Evolutionary conservation across 2,329 filamentous ascomycete genomes (phyloP), one percentile per base, ranked within the genome.

Genomic region (Calonectria ilicicola): DNA sequence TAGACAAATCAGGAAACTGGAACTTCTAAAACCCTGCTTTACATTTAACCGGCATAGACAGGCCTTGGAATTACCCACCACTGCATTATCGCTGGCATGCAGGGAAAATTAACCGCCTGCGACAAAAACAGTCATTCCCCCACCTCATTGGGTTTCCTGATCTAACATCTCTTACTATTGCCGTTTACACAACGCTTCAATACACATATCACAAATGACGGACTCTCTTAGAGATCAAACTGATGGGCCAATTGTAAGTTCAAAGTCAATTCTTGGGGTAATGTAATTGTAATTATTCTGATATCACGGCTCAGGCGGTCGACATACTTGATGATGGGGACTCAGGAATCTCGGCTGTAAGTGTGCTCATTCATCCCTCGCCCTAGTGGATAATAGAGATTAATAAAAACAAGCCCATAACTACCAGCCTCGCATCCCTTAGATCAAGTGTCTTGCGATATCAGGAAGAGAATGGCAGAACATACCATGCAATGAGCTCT

Each of bases 401-500:
- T 65, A 26, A 65, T 29, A 29, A 12, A 26, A 14, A 51, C 15
- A 29, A 67, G 64, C 49, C 64, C 49, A 38, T 56, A 0, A 67
- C 47, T 9, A n/a, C 21, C 10, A 32, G 35, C 10, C 68, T 66
- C 15, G 29, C 40, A 15, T 70, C 68, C 0, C 51, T 66, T 38
- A 38, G 62, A 19, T 70, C 68, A 19, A 70, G 62, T 44, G 47
- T 70, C 15, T 44, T 58, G 38, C 40, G 40, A 21, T 49, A 60
- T 21, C 68, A 70, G 23, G 62, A 66, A 19, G 63, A 66, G 19
- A 66, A 70, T 26, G 68, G 68, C n/a, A 60, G 68, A 42, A 66
- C 68, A 29, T 70, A 70, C 35, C 62, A 70, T 67, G 29, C 68
- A 1, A 42, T 66, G 63, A 66, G 63, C 23, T 47, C 63, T 35